Evolutionary conservation across 176 grass and related monocot species (phyloP).

Genomic region (Puccinellia tenuiflora): DNA sequence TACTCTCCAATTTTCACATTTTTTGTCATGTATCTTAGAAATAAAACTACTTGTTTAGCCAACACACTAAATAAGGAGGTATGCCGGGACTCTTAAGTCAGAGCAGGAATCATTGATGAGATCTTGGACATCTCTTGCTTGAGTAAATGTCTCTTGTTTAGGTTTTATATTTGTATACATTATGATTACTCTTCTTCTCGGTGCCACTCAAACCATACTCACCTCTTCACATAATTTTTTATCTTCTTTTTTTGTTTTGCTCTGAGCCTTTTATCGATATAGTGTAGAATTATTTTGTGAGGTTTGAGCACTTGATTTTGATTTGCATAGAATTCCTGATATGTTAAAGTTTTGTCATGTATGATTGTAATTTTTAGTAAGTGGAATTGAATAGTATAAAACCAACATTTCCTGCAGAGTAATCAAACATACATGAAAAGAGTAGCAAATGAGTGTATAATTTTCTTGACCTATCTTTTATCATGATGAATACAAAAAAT

Average conservation of each 20-base stretch:
- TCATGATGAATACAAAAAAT: not conserved
- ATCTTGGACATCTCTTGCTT: not conserved
- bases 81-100: not conserved
- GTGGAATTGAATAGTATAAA: not conserved
- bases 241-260: not conserved
- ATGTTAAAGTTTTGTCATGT: not conserved
- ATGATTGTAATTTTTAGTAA: not conserved
- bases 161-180: not conserved
- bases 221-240: not conserved
- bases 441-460: not conserved
- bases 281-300: not conserved
- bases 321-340: not conserved
- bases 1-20: too few species aligned
- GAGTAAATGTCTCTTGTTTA: not conserved
- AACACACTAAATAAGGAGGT: not conserved
- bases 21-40: not conserved
- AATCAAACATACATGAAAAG: not conserved
- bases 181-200: not conserved
- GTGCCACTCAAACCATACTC: not conserved
- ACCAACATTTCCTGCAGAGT: not conserved
- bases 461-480: not conserved
- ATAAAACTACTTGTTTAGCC: not conserved
- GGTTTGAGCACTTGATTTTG: not conserved
- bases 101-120: not conserved
- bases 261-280: not conserved